Percentiles rank a stretch among this genome's conserved stretches.
phyloP scores from a whole-genome alignment of 2,329 filamentous ascomycete genomes.

The Penicillium frequentans region DNA sequence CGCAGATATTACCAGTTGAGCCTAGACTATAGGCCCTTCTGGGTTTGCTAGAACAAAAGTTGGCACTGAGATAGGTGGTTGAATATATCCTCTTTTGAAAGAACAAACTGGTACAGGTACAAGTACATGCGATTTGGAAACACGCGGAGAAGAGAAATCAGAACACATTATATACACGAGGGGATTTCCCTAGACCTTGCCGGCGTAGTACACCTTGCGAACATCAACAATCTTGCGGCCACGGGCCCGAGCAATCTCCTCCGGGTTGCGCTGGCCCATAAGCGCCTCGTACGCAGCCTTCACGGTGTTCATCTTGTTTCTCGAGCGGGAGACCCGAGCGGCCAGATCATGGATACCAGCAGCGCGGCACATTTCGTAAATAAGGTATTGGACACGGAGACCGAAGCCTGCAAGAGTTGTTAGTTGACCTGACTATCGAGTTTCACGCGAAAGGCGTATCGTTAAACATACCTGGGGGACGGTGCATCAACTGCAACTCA shows the following conservation, averaged over 20 bases:
- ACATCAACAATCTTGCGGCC: constrained; percentile 97
- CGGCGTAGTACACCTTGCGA: constrained; percentile 94
- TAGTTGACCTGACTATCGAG: neutral
- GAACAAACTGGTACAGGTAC: constrained; percentile 23
- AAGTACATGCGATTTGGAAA: constrained; percentile 30
- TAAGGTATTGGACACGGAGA: constrained; percentile 83
- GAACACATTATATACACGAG: constrained; percentile 27
- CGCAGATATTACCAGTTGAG: too few species aligned
- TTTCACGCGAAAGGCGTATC: neutral
- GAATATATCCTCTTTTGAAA: constrained; percentile 16
- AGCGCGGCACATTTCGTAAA: constrained; percentile 90
- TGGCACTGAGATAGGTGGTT: neutral
- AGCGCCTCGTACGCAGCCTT: constrained; percentile 87
- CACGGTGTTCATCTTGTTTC: constrained; percentile 97
- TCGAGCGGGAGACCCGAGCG: constrained; percentile 76
- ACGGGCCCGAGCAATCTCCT: constrained; percentile 82
- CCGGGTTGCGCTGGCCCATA: constrained; percentile 78
- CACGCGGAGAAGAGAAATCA: constrained; percentile 20
- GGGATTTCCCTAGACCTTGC: constrained; percentile 56
- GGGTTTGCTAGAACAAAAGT: neutral
- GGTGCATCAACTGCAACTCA: constrained; percentile 74
- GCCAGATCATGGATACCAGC: constrained; percentile 85
- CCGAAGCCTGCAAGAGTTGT: constrained; percentile 70
- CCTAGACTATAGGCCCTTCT: too few species aligned
- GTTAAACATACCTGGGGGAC: constrained; percentile 75